Percentiles rank a stretch among this genome's conserved stretches.
These are phyloP conservation scores for Ilex paraguariensis DNA, from an alignment of 305 asterid species.

Conservation along the genomic window DNA sequence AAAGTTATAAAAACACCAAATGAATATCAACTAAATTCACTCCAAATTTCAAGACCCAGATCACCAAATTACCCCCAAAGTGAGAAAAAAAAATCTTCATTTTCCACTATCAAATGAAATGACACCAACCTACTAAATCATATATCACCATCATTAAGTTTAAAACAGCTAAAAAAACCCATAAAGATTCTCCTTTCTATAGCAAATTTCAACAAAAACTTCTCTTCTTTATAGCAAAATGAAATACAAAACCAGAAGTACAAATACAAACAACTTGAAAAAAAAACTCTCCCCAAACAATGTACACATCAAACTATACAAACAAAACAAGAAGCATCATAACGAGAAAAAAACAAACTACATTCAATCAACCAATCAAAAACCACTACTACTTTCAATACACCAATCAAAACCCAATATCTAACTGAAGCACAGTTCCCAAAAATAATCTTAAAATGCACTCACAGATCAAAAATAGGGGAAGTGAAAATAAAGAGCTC, in stretches of 20 bases:
- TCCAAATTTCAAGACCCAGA: no score
- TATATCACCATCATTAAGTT: no score
- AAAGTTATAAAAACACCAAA: no score
- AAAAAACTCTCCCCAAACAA: background rate
- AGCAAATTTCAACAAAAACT: background rate
- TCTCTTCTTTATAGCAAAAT: background rate
- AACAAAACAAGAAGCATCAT: no score
- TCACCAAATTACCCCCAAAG: background rate
- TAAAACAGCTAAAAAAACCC: background rate
- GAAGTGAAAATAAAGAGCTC: no score
- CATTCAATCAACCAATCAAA: background rate
- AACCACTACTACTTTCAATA: background rate
- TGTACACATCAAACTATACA: background rate
- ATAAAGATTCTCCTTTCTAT: background rate
- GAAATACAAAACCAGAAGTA: background rate
- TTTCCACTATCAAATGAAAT: background rate
- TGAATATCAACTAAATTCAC: no score
- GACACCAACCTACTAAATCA: background rate
- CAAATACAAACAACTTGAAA: background rate
- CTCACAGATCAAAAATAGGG: no score
- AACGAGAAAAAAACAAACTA: background rate
- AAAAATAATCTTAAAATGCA: no score
- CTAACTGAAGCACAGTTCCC: no score
- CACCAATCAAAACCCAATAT: background rate
- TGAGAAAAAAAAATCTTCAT: background rate